Evolutionary conservation across 331 rosid species (phyloP).

Genomic region (Quercus lobata): DNA sequence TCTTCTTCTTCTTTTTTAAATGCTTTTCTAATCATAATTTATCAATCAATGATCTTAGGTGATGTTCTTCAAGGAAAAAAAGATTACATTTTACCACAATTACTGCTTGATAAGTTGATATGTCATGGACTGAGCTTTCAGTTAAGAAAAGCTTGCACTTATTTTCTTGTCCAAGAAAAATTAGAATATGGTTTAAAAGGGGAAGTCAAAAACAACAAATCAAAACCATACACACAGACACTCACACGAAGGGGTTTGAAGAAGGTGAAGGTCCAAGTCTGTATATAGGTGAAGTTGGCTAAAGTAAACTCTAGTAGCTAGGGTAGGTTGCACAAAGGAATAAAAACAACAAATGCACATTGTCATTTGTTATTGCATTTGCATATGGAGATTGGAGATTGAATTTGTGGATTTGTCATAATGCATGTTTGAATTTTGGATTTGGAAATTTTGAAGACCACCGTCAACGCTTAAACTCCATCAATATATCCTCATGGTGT

Average conservation of each 20-base stretch:
- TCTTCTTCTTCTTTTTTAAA: too few relatives aligned
- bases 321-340: neutral
- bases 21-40: too few relatives aligned
- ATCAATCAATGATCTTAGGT: too few relatives aligned
- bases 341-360: neutral
- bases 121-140: neutral
- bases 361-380: neutral
- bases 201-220: neutral
- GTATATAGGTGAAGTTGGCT: neutral
- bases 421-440: constrained; percentile 8
- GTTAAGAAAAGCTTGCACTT: neutral
- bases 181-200: neutral
- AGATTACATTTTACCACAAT: too few relatives aligned
- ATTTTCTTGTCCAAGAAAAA: neutral
- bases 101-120: too few relatives aligned
- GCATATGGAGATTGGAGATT: neutral
- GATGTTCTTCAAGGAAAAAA: too few relatives aligned
- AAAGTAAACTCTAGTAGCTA: neutral
- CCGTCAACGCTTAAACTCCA: neutral
- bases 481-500: neutral
- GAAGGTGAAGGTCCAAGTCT: too few relatives aligned
- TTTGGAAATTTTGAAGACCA: neutral
- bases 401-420: neutral
- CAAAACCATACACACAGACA: neutral
- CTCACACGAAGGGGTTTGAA: neutral